These are phyloP conservation scores for Dioscorea dumetorum DNA, from an alignment of 106 monocot species.

Conservation along the genomic window DNA sequence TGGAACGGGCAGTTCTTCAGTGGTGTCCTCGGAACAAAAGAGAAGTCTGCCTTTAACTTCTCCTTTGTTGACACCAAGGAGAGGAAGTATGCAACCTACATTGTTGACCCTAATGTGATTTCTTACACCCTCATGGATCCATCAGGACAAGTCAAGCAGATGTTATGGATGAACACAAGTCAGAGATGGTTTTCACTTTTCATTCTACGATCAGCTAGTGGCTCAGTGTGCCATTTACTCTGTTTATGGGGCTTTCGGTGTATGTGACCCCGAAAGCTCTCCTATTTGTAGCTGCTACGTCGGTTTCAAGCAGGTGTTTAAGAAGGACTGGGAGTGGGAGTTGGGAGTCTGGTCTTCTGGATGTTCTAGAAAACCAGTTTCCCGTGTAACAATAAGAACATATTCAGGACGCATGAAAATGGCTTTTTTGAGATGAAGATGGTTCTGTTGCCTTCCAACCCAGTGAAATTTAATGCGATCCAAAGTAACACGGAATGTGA, in stretches of 20 bases:
- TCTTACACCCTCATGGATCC: background rate
- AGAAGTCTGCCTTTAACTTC: background rate
- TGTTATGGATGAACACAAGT: background rate
- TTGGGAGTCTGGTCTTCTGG: slow-evolving; percentile 8
- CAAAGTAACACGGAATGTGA: no score
- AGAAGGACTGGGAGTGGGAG: slow-evolving; percentile 13
- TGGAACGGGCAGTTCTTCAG: background rate
- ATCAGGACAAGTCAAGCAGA: background rate
- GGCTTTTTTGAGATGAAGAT: slow-evolving; percentile 5
- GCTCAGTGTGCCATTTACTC: background rate
- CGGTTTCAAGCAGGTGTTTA: background rate
- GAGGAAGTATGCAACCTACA: background rate
- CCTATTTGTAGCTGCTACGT: background rate
- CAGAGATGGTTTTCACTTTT: background rate
- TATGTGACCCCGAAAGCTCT: background rate
- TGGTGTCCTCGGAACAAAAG: background rate
- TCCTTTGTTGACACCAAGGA: background rate
- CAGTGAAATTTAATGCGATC: background rate
- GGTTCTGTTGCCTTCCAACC: slow-evolving; percentile 13
- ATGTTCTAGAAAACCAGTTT: slow-evolving; percentile 14
- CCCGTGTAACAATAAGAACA: background rate
- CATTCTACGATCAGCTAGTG: background rate
- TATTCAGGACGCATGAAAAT: background rate
- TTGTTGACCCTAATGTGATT: background rate
- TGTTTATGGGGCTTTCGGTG: no score